Evolutionary conservation across 1,139 yeast genomes (phyloP), one percentile per base, ranked within the genome.

Genomic region (Arxiozyma bovina): DNA sequence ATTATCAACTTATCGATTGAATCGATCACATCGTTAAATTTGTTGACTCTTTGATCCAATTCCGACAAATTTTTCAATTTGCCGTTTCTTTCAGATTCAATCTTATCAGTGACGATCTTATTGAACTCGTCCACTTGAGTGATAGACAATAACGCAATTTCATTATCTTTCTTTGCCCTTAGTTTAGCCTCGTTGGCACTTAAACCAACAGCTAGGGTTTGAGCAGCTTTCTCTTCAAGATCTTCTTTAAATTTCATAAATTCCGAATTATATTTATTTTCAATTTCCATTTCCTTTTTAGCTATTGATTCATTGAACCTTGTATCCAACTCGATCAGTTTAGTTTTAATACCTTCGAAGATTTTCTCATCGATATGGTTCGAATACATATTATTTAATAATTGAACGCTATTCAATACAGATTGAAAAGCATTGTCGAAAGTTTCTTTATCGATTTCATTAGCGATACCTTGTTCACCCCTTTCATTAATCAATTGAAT

Each of bases 11-110:
- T 48, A 50, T 67, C 62, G 20, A 68, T 54, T 17, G 58, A 55
- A 11, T 63, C 63, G 17, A 68, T 53, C 8, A 65, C 59, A 9
- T 61, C 58, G 8, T 60, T 47, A 43, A 69, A 54, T 45, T 78
- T 78, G 42, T 72, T 75, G 54, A 91, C 76, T 62, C 85, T 78
- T 40, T 73, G 66, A 61, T 80, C 74, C 55, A 94, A 76, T 57
- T 80, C 79, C 40, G 78, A 77, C 63, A 93, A 77, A 65, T 84
- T 78, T 52, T 87, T 79, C 63, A 90, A 79, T 67, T 95, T 84
- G 42, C 91, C 90, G 56, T 82, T 76, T 71, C 98, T 85, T 75
- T 93, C 99, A 40, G 74, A 65, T 63, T 89, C 95, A 52, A 94
- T 79, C 59, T 79, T 81, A 50, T 81, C 79, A 51, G 78, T 71